phyloP scores from a whole-genome alignment of 805 yeast species.

The Metschnikowia arizonensis region DNA sequence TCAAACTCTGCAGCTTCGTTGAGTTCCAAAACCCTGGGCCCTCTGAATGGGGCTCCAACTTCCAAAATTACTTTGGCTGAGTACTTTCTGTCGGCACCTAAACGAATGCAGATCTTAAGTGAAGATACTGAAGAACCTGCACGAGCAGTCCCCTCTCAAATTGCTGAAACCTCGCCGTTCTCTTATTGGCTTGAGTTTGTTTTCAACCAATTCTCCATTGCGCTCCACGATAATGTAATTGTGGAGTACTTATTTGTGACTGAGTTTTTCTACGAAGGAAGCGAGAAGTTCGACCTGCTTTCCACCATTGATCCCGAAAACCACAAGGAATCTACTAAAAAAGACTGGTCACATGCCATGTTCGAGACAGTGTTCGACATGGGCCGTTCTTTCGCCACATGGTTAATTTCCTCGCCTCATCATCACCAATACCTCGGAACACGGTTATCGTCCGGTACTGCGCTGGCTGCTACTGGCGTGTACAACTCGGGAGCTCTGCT shows the following conservation, averaged over 20 bases:
- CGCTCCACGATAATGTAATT: constrained; percentile 69
- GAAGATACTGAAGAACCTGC: constrained; percentile 32
- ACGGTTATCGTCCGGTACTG: constrained; percentile 16
- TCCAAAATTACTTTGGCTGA: constrained; percentile 39
- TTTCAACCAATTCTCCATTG: constrained; percentile 66
- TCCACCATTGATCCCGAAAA: constrained; percentile 11
- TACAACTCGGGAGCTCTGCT: constrained; percentile 1
- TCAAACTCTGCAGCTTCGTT: neutral
- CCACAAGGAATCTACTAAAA: constrained; percentile 6
- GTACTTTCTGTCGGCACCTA: constrained; percentile 50
- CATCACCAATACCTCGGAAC: constrained; percentile 17
- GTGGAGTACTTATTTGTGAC: constrained; percentile 72
- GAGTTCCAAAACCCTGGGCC: neutral
- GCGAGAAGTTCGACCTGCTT: constrained; percentile 31
- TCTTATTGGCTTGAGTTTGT: constrained; percentile 69
- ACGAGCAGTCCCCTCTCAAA: constrained; percentile 63
- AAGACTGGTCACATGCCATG: constrained; percentile 36
- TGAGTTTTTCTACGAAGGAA: constrained; percentile 60
- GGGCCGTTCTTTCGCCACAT: constrained; percentile 45
- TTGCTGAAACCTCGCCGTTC: constrained; percentile 72
- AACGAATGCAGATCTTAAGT: constrained; percentile 52
- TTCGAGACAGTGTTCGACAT: constrained; percentile 36
- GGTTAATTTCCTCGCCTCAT: constrained; percentile 41
- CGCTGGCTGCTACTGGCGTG: constrained; percentile 1
- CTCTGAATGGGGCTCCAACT: constrained; percentile 2